These are phyloP conservation scores for Castanea crenata DNA, from an alignment of 306 rosid genomes.

Conservation along the genomic window DNA sequence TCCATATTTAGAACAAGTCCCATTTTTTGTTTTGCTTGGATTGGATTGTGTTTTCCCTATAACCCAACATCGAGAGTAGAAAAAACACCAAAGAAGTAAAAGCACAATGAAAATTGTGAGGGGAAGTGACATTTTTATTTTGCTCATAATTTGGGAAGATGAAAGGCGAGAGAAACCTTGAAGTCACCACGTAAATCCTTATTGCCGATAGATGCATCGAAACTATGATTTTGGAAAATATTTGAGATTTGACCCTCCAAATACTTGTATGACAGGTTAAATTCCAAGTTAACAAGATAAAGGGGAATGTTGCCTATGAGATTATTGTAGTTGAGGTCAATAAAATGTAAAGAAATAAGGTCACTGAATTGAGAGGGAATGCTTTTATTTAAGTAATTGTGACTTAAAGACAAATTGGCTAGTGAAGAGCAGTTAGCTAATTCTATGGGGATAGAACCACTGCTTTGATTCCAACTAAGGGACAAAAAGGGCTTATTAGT, in stretches of 20 bases:
- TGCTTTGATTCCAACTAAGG: no score
- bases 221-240: no score
- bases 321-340: not conserved
- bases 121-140: not conserved
- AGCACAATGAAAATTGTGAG: not conserved
- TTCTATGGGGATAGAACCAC: no score
- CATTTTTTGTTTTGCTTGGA: not conserved
- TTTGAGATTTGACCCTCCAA: no score
- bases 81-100: not conserved
- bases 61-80: not conserved
- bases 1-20: not conserved
- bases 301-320: not conserved
- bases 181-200: not conserved
- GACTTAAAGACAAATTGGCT: no score
- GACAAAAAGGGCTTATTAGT: no score
- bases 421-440: no score
- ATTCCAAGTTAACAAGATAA: not conserved
- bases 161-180: not conserved
- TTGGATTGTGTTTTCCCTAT: not conserved
- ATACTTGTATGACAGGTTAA: no score
- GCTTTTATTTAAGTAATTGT: no score
- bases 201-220: not conserved
- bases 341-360: no score
- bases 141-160: not conserved
- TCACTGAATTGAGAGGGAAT: no score